Base-by-base conservation (phyloP, 371 early-diverging fungal species). In the Mortierella sp. region DNA sequence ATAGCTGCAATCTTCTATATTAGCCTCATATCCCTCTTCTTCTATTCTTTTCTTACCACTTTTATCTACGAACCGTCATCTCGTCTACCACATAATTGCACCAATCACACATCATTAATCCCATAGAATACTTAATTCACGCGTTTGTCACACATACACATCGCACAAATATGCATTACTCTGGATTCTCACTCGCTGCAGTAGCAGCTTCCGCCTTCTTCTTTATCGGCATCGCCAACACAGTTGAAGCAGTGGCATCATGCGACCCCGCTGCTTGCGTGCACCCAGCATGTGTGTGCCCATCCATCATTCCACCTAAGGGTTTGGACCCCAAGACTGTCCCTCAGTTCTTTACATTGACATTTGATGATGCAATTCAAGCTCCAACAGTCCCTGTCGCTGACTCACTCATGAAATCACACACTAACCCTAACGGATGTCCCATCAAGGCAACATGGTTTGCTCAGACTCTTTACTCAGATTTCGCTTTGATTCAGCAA, bases 361-460 rank as follows among this genome's bases (percentile, higher is more conserved):
- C 92, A 3, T 92, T 89, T 79, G 92, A 92, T 67, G 94, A 93
- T 76, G 88, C 91, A 1, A 68, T 93, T 63, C 92, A 93, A 62
- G 72, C 84, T 75, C 84, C 15, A 79, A 87, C 67, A 42, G 62
- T 79, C 40, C 61, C 79, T 55, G 61, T 72, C 45, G 72, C 72
- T 17, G 68, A 61, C 4, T 26, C 56, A 57, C 63, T 84, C 42
- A 70, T 73, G 57, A 47, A 37, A 15, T 40, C 49, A n/a, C 83
- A 68, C 67, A 85, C 84, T 54, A 90, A 90, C 72, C 90, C 90
- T 9, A 90, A 90, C 78, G 89, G 92, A 13, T 93, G 93, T 72
- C 88, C 90, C 45, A 87, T 86, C 37, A 80, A 83, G 75, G 88
- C 89, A 15, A 92, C 91, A 17, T 91, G 87, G 87, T 93, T 87